Evolutionary conservation across 1,139 yeast species (phyloP).

Genomic region (Diutina sp.): DNA sequence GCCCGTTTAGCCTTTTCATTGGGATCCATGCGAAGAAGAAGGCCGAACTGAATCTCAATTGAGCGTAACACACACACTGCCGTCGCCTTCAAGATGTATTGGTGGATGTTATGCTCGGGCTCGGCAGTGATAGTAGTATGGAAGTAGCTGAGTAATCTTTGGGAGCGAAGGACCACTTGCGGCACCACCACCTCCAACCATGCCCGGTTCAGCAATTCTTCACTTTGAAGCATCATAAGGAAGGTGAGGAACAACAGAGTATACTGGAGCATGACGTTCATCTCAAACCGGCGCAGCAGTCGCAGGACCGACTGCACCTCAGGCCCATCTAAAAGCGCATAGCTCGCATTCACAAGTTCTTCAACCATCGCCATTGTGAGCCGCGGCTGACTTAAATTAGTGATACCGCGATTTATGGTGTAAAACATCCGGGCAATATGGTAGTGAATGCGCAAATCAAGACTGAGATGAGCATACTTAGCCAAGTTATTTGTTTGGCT

Average conservation of each 20-base stretch:
- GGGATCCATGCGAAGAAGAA: neutral
- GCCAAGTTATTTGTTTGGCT: conserved; percentile 12
- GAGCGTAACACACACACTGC: neutral
- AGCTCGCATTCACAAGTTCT: neutral
- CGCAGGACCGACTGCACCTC: neutral
- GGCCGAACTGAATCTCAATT: neutral
- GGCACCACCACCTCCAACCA: neutral
- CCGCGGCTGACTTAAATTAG: neutral
- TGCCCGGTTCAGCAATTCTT: conserved; percentile 11
- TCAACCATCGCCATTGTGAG: neutral
- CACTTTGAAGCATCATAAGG: conserved; percentile 22
- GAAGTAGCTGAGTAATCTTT: neutral
- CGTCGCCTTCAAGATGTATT: neutral
- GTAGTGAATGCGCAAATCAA: neutral
- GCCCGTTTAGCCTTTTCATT: neutral
- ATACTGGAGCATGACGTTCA: conserved; percentile 16
- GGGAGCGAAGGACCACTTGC: neutral
- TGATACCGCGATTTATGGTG: neutral
- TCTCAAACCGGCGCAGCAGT: conserved; percentile 13
- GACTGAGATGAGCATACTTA: neutral
- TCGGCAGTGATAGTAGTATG: neutral
- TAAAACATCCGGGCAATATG: neutral
- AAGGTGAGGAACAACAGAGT: conserved; percentile 19
- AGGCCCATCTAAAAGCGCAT: neutral
- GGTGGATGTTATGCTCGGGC: neutral